Conservation (phyloP, 2,329 filamentous ascomycete species). For the Sclerotiophoma versabilis region DNA sequence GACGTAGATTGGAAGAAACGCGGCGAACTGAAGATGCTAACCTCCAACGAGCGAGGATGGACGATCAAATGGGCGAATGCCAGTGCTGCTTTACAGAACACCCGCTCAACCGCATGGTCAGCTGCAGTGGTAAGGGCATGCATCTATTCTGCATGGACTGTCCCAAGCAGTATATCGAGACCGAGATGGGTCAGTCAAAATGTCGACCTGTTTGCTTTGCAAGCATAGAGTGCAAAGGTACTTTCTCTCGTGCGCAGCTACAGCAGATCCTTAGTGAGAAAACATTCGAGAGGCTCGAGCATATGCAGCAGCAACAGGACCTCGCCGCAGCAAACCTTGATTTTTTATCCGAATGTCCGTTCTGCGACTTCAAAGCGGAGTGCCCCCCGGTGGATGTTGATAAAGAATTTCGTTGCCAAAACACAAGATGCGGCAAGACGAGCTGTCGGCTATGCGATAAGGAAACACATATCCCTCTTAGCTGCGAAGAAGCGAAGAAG, state of each 20-base stretch:
- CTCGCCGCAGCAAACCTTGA: conserved; percentile 75
- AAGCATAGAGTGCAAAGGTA: conserved; percentile 62
- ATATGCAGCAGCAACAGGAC: conserved; percentile 73
- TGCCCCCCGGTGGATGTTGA: conserved; percentile 71
- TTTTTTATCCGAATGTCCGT: conserved; percentile 77
- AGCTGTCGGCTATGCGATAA: conserved; percentile 66
- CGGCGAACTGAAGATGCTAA: conserved; percentile 47
- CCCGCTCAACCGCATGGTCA: conserved; percentile 71
- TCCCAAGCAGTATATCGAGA: conserved; percentile 69
- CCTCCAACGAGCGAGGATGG: conserved; percentile 30
- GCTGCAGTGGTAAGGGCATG: conserved; percentile 64
- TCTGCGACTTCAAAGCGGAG: conserved; percentile 81
- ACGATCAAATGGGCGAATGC: conserved; percentile 67
- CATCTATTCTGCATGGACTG: conserved; percentile 78
- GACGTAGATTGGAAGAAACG: conserved; percentile 32
- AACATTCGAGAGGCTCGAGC: conserved; percentile 68
- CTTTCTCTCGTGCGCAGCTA: conserved; percentile 65
- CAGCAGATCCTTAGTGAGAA: conserved; percentile 65
- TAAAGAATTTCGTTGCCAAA: conserved; percentile 76
- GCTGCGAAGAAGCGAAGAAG: conserved; percentile 69
- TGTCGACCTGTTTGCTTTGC: conserved; percentile 76
- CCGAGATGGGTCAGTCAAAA: conserved; percentile 71
- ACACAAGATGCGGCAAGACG: conserved; percentile 66
- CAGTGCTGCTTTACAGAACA: conserved; percentile 75
- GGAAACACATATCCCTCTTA: conserved; percentile 74